Conservation (phyloP, 2,329 filamentous ascomycete species). For the Cryphonectria carpinicola region DNA sequence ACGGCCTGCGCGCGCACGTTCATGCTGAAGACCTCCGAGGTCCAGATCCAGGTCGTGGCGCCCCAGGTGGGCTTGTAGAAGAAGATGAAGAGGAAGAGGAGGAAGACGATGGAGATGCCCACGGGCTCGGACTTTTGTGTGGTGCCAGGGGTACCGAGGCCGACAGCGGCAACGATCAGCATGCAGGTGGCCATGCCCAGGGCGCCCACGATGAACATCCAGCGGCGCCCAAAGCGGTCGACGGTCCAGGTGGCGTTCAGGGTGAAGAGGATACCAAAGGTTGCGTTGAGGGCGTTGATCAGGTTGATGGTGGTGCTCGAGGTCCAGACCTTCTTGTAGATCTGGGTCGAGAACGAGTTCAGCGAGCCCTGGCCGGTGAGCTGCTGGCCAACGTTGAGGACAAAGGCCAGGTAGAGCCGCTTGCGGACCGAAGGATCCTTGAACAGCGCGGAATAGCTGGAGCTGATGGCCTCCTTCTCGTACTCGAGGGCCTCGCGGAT, state of each 20-base stretch:
- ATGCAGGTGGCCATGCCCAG: constrained; percentile 73
- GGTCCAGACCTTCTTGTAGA: constrained; percentile 73
- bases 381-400: constrained; percentile 73
- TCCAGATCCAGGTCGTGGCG: constrained; percentile 71
- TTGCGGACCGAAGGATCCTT: constrained; percentile 71
- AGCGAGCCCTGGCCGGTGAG: constrained; percentile 73
- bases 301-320: constrained; percentile 64
- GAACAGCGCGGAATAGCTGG: constrained; percentile 68
- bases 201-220: constrained; percentile 70
- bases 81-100: constrained; percentile 66
- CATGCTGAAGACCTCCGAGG: constrained; percentile 68
- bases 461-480: constrained; percentile 70
- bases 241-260: constrained; percentile 75
- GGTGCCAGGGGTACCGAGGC: constrained; percentile 51
- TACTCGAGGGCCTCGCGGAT: constrained; percentile 73
- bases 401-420: constrained; percentile 65
- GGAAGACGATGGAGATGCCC: constrained; percentile 66
- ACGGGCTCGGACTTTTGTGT: constrained; percentile 60
- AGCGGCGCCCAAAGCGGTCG: constrained; percentile 71
- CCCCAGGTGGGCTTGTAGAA: constrained; percentile 71
- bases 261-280: constrained; percentile 73
- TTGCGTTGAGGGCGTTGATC: constrained; percentile 76
- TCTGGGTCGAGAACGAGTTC: constrained; percentile 73
- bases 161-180: constrained; percentile 60
- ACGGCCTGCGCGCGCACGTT: constrained; percentile 73